A percentile compares a stretch with the other conserved stretches of the same genome.
Conservation (phyloP, 345 rosid genomes). For the Brassica juncea region DNA sequence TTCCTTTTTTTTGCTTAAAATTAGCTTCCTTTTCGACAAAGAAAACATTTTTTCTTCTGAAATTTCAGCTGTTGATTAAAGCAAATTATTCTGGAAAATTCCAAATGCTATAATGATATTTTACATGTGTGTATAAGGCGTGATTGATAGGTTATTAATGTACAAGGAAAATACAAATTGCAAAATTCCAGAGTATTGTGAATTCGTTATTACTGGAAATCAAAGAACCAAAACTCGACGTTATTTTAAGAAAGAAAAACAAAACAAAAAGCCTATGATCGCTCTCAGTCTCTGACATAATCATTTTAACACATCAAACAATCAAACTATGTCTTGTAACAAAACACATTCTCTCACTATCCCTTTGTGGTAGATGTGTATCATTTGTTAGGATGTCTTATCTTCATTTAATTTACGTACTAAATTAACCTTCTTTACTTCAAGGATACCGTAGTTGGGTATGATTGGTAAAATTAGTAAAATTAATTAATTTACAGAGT, state of each 20-base stretch:
- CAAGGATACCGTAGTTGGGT: no score
- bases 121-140: no score
- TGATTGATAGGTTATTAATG: no score
- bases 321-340: constrained; percentile 33
- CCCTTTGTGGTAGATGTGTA: constrained; percentile 18
- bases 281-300: constrained; percentile 40
- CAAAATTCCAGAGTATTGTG: no score
- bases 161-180: no score
- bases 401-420: constrained; percentile 27
- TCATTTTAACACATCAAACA: constrained; percentile 40
- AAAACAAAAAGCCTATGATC: constrained; percentile 19
- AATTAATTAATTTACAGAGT: no score
- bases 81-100: no score
- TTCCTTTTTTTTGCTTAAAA: no score
- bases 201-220: neutral
- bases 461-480: neutral
- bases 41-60: no score
- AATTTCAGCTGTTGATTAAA: no score
- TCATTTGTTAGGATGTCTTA: constrained; percentile 36
- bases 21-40: no score
- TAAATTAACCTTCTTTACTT: neutral
- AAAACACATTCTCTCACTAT: constrained; percentile 25
- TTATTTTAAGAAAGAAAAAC: neutral
- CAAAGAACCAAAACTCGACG: neutral
- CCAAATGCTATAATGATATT: no score